Conservation (phyloP, 1,284 basidiomycete species). For the Coniferiporia weirii region DNA sequence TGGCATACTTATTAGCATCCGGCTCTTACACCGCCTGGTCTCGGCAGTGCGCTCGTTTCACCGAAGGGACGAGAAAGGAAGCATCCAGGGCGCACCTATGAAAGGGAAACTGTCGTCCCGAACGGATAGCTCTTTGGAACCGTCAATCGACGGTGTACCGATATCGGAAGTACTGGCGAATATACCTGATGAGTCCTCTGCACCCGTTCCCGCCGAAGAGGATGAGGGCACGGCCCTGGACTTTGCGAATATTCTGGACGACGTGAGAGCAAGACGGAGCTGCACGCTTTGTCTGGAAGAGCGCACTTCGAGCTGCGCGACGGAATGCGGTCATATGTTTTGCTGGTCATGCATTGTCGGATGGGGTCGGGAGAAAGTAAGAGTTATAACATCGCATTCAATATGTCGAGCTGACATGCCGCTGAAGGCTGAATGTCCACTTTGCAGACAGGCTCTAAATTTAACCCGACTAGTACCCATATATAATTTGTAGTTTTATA, state of each 20-base stretch:
- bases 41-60: slow-evolving; percentile 22
- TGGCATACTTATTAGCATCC: slow-evolving; percentile 68
- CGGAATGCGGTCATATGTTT: slow-evolving; percentile 92
- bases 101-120: slow-evolving; percentile 19
- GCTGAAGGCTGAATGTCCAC: slow-evolving; percentile 74
- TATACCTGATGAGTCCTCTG: slow-evolving; percentile 46
- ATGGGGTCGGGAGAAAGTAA: slow-evolving; percentile 84
- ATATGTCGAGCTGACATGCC: slow-evolving; percentile 14
- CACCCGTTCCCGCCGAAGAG: slow-evolving; percentile 56
- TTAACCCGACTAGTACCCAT: slow-evolving; percentile 73
- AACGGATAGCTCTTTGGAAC: slow-evolving; percentile 37
- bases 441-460: slow-evolving; percentile 77
- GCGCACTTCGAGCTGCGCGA: slow-evolving; percentile 74
- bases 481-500: slow-evolving; percentile 63
- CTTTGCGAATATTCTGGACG: slow-evolving; percentile 45
- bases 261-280: slow-evolving; percentile 56
- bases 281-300: slow-evolving; percentile 87
- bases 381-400: slow-evolving; percentile 12
- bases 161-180: slow-evolving; percentile 55
- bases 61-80: background rate
- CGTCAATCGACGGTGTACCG: slow-evolving; percentile 60
- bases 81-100: background rate
- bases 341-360: slow-evolving; percentile 91
- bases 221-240: slow-evolving; percentile 64
- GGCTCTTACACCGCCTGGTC: slow-evolving; percentile 62